Evolutionary conservation across 192 early-diverging fungal genomes (phyloP).

Genomic region (Chytriomyces sp.): DNA sequence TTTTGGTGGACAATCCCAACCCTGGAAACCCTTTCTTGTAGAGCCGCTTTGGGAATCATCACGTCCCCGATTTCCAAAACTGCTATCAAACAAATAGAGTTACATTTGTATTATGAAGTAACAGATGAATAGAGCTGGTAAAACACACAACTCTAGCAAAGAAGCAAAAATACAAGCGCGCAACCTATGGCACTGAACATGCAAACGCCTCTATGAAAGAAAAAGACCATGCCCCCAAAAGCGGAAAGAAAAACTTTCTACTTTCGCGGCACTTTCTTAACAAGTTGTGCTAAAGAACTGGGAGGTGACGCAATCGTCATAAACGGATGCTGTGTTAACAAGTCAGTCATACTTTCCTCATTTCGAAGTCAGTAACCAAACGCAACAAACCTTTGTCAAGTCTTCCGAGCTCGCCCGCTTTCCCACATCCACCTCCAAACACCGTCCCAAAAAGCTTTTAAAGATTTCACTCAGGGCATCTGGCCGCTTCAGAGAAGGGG

Average conservation of each 20-base stretch:
- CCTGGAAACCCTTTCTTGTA: no score
- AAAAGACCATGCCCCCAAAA: neutral
- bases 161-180: no score
- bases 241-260: neutral
- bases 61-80: no score
- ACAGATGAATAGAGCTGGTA: no score
- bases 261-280: constrained; percentile 54
- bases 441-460: constrained; percentile 87
- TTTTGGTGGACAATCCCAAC: no score
- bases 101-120: no score
- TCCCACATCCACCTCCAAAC: constrained; percentile 87
- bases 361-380: no score
- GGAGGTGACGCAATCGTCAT: constrained; percentile 80
- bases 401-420: constrained; percentile 81
- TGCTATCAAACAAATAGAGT: no score
- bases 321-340: constrained; percentile 74
- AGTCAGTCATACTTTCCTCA: neutral
- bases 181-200: neutral
- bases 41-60: no score
- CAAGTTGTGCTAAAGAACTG: constrained; percentile 77
- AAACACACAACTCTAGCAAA: no score
- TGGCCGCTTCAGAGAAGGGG: constrained; percentile 86
- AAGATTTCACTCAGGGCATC: constrained; percentile 78
- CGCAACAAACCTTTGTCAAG: constrained; percentile 62
- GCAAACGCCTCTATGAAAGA: neutral